Conservation (phyloP, 768 basidiomycete genomes). For the Auricularia sp. region DNA sequence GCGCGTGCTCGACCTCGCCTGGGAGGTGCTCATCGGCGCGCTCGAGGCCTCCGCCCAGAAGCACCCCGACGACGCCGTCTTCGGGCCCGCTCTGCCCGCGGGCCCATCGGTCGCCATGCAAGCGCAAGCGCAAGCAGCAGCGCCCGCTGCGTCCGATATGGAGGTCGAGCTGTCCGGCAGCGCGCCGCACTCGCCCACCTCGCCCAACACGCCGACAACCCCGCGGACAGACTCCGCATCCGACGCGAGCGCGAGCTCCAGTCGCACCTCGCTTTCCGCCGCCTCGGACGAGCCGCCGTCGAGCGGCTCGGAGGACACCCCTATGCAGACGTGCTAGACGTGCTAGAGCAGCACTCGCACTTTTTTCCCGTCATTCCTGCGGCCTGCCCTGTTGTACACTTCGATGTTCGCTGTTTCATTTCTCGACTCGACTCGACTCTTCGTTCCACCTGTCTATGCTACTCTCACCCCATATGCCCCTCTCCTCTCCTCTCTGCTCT, state of each 20-base stretch:
- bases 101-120: background rate
- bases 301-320: background rate
- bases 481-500: no score
- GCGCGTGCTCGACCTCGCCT: constrained; percentile 38
- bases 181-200: no score
- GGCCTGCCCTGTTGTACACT: no score
- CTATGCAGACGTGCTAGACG: background rate
- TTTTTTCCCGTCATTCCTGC: no score
- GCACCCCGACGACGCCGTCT: background rate
- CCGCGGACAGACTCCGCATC: no score
- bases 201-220: no score
- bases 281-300: background rate
- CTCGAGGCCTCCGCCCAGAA: constrained; percentile 18
- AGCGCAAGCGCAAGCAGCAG: background rate
- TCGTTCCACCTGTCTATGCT: no score
- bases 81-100: background rate
- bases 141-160: background rate
- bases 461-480: no score
- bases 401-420: no score
- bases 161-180: no score
- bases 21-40: constrained; percentile 37
- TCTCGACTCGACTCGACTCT: no score
- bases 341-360: background rate
- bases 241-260: background rate
- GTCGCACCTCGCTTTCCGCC: background rate